phyloP scores from a whole-genome alignment of 2,329 filamentous ascomycete genomes.

The Escovopsis sp. region DNA sequence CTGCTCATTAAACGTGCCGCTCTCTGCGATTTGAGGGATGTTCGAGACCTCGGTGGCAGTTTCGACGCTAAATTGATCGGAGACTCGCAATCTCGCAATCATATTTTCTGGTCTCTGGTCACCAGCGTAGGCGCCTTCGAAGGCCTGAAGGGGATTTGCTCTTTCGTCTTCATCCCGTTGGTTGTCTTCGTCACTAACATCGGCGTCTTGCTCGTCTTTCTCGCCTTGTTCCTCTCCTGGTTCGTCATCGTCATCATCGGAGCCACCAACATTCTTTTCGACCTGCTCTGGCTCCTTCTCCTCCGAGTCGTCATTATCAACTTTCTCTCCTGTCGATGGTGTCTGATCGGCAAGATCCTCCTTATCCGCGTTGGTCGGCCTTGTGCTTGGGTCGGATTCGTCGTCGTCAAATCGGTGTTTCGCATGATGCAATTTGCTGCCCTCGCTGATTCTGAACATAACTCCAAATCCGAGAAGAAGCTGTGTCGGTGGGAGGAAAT shows the following conservation, averaged over 20 bases:
- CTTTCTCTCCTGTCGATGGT: slow-evolving; percentile 1
- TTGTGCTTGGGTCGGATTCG: slow-evolving; percentile 6
- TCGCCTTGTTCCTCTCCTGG: slow-evolving; percentile 11
- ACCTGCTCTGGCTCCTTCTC: too few species aligned
- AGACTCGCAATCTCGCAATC: slow-evolving; percentile 12
- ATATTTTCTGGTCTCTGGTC: slow-evolving; percentile 13
- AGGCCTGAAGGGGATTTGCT: slow-evolving; percentile 24
- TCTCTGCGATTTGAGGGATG: neutral
- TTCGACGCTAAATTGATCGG: slow-evolving; percentile 6
- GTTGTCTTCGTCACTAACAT: slow-evolving; percentile 14
- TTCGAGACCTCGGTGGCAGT: neutral
- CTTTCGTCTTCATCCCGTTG: slow-evolving; percentile 17
- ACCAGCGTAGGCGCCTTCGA: slow-evolving; percentile 14
- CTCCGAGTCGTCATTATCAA: too few species aligned
- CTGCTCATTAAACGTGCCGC: too few species aligned
- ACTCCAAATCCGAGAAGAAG: slow-evolving; percentile 77
- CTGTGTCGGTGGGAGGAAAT: slow-evolving; percentile 76
- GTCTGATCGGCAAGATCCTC: neutral
- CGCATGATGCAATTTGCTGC: slow-evolving; percentile 66
- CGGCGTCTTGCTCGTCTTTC: slow-evolving; percentile 11
- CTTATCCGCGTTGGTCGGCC: slow-evolving; percentile 4
- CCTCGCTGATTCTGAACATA: slow-evolving; percentile 77
- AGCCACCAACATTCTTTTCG: slow-evolving; percentile 12
- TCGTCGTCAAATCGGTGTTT: slow-evolving; percentile 41
- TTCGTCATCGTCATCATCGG: slow-evolving; percentile 13